A percentile compares a stretch with the other conserved stretches of the same genome.
Conservation (phyloP, 2,329 filamentous ascomycete genomes). For the Phialophora verrucosa region DNA sequence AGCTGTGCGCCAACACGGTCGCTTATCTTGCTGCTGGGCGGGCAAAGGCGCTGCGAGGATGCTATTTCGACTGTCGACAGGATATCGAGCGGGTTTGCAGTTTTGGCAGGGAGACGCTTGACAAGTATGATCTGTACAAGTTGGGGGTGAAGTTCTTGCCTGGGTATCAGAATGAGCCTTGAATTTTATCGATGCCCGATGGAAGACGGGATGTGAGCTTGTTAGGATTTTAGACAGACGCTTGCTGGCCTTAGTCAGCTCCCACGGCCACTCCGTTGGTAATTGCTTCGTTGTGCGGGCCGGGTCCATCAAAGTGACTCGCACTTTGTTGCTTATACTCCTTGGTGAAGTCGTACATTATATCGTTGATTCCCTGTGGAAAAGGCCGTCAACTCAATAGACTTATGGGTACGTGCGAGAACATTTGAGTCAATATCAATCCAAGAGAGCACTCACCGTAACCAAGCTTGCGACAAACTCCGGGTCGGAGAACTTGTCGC, state of each 20-base stretch:
- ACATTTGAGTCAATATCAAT: neutral
- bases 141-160: conserved; percentile 27
- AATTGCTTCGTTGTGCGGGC: neutral
- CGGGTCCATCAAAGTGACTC: neutral
- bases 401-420: neutral
- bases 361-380: conserved; percentile 1
- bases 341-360: conserved; percentile 3
- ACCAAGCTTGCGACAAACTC: conserved; percentile 14
- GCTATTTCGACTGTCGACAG: conserved; percentile 28
- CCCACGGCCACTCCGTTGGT: neutral
- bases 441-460: neutral
- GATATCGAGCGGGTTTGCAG: conserved; percentile 24
- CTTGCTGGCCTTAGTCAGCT: neutral
- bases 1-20: conserved; percentile 24
- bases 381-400: neutral
- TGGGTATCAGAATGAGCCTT: conserved; percentile 31
- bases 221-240: neutral
- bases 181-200: neutral
- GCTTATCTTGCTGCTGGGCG: conserved; percentile 26
- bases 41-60: conserved; percentile 27
- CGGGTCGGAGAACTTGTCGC: conserved; percentile 35
- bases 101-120: conserved; percentile 21
- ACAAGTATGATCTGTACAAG: conserved; percentile 15
- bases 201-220: neutral
- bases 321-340: neutral